Base-by-base conservation (phyloP, 306 rosid species). In the Casuarina equisetifolia region DNA sequence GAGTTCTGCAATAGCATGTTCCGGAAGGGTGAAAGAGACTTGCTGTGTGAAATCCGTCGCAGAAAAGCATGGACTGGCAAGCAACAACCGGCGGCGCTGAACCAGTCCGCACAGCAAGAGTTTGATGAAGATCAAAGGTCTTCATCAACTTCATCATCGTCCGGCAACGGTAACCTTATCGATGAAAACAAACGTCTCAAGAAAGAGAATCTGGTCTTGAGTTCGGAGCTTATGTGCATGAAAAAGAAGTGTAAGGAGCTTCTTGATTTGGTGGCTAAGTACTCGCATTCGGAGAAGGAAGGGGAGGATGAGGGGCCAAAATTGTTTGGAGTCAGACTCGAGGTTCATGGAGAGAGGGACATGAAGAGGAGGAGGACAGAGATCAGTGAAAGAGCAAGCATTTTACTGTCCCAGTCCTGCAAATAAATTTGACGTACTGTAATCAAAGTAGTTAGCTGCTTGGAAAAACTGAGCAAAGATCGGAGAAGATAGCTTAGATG, bases 251-350 rank as follows among this genome's bases (percentile, higher is more conserved):
- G 97, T 4, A 89, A 36, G 78, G 92, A 92, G 72, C 91, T 94
- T 49, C 84, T 89, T 54, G 90, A 86, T 72, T 82, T 94, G 84
- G 92, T 89, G 80, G 82, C 86, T 0, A 89, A 71, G 83, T 70
- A 78, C 73, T 76, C 85, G 44, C 75, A 44, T 10, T 39, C 36
- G 11, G 20, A 74, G 4, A 50, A 86, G 8, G 64, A 86, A 19
- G 62, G 70, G 43, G 77, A 72, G 20, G 87, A 87, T 61, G 83
- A 82, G n/a, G 88, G 86, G 82, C 95, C 95, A 69, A 88, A 85
- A 90, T 76, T 94, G 70, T 94, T 94, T 82, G 98, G 98, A 0
- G 98, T 94, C 54, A 90, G 89, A 59, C 64, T 94, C 43, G 97
- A 94, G 42, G 92, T 94, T 84, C 85, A 78, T 40, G 94, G 93